Evolutionary conservation across 1,284 basidiomycete species (phyloP), one percentile per base, ranked within the genome.

Genomic region (Pulveroboletus sp.): DNA sequence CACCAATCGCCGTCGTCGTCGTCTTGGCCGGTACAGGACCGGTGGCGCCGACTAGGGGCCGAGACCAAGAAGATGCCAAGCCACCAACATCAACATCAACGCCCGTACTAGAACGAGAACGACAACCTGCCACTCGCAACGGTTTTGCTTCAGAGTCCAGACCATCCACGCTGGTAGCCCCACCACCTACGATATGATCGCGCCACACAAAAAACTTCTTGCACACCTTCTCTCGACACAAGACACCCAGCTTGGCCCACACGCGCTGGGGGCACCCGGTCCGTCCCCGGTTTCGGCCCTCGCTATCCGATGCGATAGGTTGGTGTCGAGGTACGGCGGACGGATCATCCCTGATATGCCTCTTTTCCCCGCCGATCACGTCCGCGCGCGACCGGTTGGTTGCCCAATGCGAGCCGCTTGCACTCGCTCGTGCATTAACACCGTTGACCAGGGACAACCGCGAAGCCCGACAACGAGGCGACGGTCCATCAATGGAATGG

Each of bases 321-420:
- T 4, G 43, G n/a, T 14, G 18, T 14, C 52, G 59, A 58, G 24
- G 25, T 42, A 51, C 31, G 18, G 17, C 55, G 65, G 65, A 36
- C 62, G 65, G 68, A 70, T 65, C 65, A 60, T 61, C 36, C 11
- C 8, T 39, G 11, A 14, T 8, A 2, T 48, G 38, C 46, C 26
- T 38, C 43, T 44, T 33, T 26, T 39, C 42, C 18, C 45, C 39
- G 24, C 36, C 38, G 31, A 26, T 40, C 15, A 9, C 9, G 18
- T 35, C 38, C 15, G 2, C 26, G 33, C 35, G 29, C 39, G 20
- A 5, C 5, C 8, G 36, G 12, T 20, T 5, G 15, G 25, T 33
- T 25, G n/a, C 36, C 56, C 40, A 29, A 28, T 40, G 25, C 18
- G 6, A 31, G 40, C 29, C 40, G 28, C 35, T 12, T 12, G 18